Conservation (phyloP, 208 protist genomes). For the Acanthamoeba lugdunensis region DNA sequence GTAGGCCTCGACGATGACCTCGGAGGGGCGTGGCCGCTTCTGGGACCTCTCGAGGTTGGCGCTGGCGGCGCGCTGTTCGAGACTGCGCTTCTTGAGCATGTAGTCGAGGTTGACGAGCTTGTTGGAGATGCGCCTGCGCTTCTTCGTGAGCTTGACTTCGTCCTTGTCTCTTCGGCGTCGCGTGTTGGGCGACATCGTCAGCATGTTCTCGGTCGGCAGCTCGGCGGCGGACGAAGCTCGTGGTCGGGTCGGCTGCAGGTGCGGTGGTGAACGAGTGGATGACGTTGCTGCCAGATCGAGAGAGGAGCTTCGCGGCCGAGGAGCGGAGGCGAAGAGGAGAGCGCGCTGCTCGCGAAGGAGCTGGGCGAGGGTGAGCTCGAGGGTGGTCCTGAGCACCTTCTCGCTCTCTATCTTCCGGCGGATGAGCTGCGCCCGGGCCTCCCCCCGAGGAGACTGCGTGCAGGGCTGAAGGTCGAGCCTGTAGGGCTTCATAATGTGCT, state of each 20-base stretch:
- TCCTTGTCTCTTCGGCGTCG: background rate
- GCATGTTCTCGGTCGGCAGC: background rate
- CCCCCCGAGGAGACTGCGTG: background rate
- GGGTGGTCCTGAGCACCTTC: background rate
- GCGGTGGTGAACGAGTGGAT: background rate
- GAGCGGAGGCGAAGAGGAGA: background rate
- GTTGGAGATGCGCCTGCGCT: background rate
- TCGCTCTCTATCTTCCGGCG: background rate
- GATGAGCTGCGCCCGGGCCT: background rate
- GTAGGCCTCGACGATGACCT: background rate
- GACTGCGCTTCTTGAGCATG: background rate
- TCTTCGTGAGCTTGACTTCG: background rate
- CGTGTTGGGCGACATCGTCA: background rate
- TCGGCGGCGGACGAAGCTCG: background rate
- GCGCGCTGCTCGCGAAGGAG: background rate
- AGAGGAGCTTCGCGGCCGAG: background rate
- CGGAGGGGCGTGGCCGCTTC: background rate
- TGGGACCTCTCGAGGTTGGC: background rate
- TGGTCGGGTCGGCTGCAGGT: background rate
- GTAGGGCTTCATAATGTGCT: background rate
- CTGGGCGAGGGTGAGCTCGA: background rate
- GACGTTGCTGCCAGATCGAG: background rate
- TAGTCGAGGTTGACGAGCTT: conserved; percentile 20
- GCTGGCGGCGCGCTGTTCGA: background rate
- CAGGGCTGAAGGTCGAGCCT: background rate